Base-by-base conservation (phyloP, 208 protist genomes). In the Leishmania mexicana region DNA sequence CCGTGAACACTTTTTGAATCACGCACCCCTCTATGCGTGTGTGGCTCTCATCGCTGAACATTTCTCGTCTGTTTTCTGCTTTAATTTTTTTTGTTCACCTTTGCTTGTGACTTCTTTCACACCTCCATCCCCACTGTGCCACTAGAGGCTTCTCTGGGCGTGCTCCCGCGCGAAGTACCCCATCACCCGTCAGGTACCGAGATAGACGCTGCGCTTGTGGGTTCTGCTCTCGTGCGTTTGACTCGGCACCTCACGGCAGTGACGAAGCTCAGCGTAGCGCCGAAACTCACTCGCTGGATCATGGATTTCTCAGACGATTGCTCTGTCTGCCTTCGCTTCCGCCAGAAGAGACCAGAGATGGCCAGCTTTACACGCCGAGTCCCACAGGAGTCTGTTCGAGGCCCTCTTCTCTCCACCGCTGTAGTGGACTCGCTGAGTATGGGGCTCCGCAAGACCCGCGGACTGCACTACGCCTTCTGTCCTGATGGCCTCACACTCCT, bases 21-120 rank as follows among this genome's bases (percentile, higher is more conserved):
- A 62, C 21, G 24, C 11, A n/a, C 57, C 5, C 24, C 57, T 62
- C 57, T 54, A 11, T 62, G 24, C 57, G 57, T n/a, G 57, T 62
- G 7, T 62, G 7, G 8, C 57, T 62, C 28, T 62, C 24, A 62
- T 54, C 51, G 17, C 57, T n/a, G 57, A 62, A 15, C 57, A 0
- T 28, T 31, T 62, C 24, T 62, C 7, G 57, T 31, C 3, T 7
- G 57, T 62, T 62, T n/a, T 62, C 24, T n/a, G 57, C 5, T 62
- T 24, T 28, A 7, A 8, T 60, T 62, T 13, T 62, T 24, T 62
- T 11, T 8, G 7, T 13, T 21, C 8, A 31, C 57, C 8, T 62
- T 62, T 31, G 19, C 8, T n/a, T 62, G 57, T 21, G 17, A 54
- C 80, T 83, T 83, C 51, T 82, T 78, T 75, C 65, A 57, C 76